Conservation (phyloP, 2,329 filamentous ascomycete genomes). For the Botryotinia calthae region DNA sequence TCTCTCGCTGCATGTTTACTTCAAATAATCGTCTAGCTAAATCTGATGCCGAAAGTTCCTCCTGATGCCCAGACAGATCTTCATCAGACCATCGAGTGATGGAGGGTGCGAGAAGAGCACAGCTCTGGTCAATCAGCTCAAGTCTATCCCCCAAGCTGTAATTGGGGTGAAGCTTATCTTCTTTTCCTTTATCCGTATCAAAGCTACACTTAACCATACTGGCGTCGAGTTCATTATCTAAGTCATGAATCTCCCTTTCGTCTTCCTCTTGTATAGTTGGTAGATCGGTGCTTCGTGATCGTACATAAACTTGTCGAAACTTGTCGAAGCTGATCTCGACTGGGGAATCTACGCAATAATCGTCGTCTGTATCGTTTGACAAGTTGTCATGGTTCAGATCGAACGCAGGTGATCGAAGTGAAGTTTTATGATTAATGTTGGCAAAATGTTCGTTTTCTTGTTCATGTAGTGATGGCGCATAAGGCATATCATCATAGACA, state of each 20-base stretch:
- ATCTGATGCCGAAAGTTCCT: not conserved
- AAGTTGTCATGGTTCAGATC: not conserved
- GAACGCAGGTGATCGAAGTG: not conserved
- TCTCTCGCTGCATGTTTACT: not conserved
- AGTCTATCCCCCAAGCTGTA: not conserved
- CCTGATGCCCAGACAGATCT: not conserved
- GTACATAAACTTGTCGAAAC: not conserved
- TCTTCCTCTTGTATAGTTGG: not conserved
- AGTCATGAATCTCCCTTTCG: not conserved
- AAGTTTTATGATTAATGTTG: not conserved
- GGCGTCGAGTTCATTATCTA: not conserved
- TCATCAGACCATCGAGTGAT: not conserved
- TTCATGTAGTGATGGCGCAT: not conserved
- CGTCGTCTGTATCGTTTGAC: not conserved
- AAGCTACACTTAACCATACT: not conserved
- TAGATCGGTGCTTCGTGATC: not conserved
- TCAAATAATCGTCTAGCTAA: not conserved
- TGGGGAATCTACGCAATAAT: not conserved
- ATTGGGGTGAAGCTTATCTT: not conserved
- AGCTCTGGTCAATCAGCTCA: not conserved
- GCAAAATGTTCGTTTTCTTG: not conserved
- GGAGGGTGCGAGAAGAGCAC: not conserved
- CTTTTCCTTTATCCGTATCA: no score
- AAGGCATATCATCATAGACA: not conserved
- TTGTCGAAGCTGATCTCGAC: not conserved